Evolutionary conservation across 1,284 basidiomycete species (phyloP), one percentile per base, ranked within the genome.

Genomic region (Marasmius oreades): DNA sequence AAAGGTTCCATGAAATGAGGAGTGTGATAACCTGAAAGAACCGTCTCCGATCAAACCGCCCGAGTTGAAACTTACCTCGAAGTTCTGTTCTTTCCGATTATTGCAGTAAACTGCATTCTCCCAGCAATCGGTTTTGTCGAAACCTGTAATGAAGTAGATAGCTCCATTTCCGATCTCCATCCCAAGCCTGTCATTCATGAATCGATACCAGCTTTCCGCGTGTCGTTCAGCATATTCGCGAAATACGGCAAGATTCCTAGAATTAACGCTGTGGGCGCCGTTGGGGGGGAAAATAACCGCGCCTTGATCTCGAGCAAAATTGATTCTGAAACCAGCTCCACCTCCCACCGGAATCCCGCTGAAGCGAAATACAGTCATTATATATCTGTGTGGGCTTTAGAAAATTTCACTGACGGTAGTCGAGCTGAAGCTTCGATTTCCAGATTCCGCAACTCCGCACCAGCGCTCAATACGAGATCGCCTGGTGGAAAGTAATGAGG

Each of bases 81-180:
- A 47, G 36, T n/a, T 48, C 34, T 33, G 53, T 31, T 31, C 36
- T 2, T 10, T 26, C 8, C 8, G 28, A 26, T 31, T 22, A 28
- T 16, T 37, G 22, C 24, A 6, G 45, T 39, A 6, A 16, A 48
- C 44, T 12, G 50, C 53, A 20, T 39, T 23, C 26, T 52, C 53
- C 57, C 57, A 58, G 11, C 36, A 36, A 3, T 11, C 18, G 3
- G 48, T 11, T 47, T 58, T 58, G 39, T 58, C 57, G 34, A 44
- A 55, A 14, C 57, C 57, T 12, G 57, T 58, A 16, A 58, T 26
- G 18, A 58, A 48, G 24, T 55, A 58, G 22, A 58, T 18, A 28
- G 57, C 51, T 6, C 57, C 44, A 28, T 53, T 53, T 2, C 26
- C n/a, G 23, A 50, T 43, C 31, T 58, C 37, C n/a, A 47, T 37